Evolutionary conservation across 2,329 filamentous ascomycete species (phyloP).

Genomic region (Colletotrichum truncatum): DNA sequence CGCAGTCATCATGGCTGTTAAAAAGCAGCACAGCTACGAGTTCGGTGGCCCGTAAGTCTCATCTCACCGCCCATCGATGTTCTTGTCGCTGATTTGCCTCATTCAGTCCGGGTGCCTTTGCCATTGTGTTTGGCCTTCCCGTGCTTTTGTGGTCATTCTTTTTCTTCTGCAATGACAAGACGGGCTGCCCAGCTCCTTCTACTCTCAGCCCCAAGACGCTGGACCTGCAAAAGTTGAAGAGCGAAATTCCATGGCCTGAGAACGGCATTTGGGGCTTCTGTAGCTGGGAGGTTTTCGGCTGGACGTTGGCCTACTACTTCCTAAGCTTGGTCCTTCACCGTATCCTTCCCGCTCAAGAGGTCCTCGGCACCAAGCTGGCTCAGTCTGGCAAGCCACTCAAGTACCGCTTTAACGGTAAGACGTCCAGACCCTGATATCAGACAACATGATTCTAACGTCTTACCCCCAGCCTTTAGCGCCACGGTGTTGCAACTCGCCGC

Average conservation of each 20-base stretch:
- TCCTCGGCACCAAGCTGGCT: constrained; percentile 72
- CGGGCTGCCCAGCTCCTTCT: constrained; percentile 85
- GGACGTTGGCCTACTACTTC: constrained; percentile 78
- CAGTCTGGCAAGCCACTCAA: constrained; percentile 73
- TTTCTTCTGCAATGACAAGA: constrained; percentile 87
- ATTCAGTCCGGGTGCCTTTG: constrained; percentile 73
- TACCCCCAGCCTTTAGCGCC: constrained; percentile 4
- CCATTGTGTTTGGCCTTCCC: constrained; percentile 81
- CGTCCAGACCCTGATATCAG: rapidly evolving
- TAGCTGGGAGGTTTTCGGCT: constrained; percentile 72
- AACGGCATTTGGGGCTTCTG: constrained; percentile 73
- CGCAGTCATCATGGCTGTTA: neutral
- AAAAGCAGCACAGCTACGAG: constrained; percentile 38
- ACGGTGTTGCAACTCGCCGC: constrained; percentile 19
- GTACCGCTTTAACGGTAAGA: constrained; percentile 79
- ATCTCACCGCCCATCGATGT: neutral
- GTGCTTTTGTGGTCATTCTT: constrained; percentile 76
- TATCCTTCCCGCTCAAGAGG: constrained; percentile 75
- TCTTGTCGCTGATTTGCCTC: neutral
- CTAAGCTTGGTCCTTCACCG: constrained; percentile 77
- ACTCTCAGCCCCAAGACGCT: constrained; percentile 75
- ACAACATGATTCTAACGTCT: neutral
- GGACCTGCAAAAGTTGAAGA: constrained; percentile 73
- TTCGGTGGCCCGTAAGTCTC: constrained; percentile 45
- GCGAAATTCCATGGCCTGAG: constrained; percentile 79